Evolutionary conservation across 169 alveolate genomes (phyloP).

Genomic region (Cytauxzoon felis): DNA sequence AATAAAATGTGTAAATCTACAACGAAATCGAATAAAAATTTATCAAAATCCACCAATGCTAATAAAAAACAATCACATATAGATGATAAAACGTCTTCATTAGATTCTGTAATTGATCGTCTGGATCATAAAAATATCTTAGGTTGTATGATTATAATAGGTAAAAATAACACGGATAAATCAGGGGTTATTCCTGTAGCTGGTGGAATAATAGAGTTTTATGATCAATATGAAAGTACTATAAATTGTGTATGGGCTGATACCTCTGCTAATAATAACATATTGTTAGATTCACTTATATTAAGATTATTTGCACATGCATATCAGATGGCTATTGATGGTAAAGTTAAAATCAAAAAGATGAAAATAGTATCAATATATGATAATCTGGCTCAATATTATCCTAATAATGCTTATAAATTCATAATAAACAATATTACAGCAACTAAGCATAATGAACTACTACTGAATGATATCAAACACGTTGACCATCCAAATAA

Average conservation of each 20-base stretch:
- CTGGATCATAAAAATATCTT: slow-evolving; percentile 45
- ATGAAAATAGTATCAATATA: slow-evolving; percentile 47
- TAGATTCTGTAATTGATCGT: slow-evolving; percentile 37
- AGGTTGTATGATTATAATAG: slow-evolving; percentile 57
- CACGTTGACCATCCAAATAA: slow-evolving; percentile 61
- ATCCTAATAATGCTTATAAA: slow-evolving; percentile 21
- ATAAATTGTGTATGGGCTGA: slow-evolving; percentile 52
- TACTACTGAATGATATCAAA: not conserved
- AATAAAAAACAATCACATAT: not conserved
- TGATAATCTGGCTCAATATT: slow-evolving; percentile 32
- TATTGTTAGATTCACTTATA: slow-evolving; percentile 31
- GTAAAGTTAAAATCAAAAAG: slow-evolving; percentile 5
- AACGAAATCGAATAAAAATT: not conserved
- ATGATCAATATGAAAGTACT: slow-evolving; percentile 53
- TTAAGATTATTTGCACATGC: slow-evolving; percentile 59
- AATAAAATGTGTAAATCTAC: not conserved
- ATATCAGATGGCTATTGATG: slow-evolving; percentile 42
- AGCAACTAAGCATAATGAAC: slow-evolving; percentile 49
- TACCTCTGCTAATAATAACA: slow-evolving; percentile 1
- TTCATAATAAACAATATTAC: slow-evolving; percentile 48
- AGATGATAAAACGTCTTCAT: not conserved
- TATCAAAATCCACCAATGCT: not conserved
- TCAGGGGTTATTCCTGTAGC: slow-evolving; percentile 40
- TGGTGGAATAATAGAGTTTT: slow-evolving; percentile 55
- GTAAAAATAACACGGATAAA: not conserved